Evolutionary conservation across 495 filamentous ascomycete genomes (phyloP), one percentile per base, ranked within the genome.

Genomic region (Lasiosphaeriaceae sp.): DNA sequence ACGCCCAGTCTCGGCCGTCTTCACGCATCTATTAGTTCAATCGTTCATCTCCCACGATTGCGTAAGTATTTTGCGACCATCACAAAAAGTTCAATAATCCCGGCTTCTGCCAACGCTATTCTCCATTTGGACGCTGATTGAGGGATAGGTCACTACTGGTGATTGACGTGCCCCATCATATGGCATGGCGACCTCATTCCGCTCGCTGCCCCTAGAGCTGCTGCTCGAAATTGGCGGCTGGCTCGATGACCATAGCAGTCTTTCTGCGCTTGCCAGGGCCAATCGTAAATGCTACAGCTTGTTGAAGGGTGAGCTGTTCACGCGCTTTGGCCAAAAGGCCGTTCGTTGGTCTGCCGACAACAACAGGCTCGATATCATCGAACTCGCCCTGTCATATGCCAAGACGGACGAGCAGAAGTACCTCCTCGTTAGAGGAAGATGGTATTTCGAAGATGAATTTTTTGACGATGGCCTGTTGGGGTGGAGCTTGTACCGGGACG

Each of bases 121-220:
- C n/a, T n/a, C n/a, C n/a, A n/a, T n/a, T n/a, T n/a, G n/a, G n/a
- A n/a, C n/a, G n/a, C n/a, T n/a, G n/a, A n/a, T n/a, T n/a, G n/a
- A n/a, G n/a, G n/a, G n/a, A n/a, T n/a, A n/a, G n/a, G n/a, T n/a
- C n/a, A n/a, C n/a, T n/a, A n/a, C n/a, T n/a, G n/a, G n/a, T n/a
- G n/a, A n/a, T n/a, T n/a, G n/a, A n/a, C n/a, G n/a, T n/a, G n/a
- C n/a, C n/a, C n/a, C n/a, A n/a, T n/a, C 55, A 58, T n/a, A 46
- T 31, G 26, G 29, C 21, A 50, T 50, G 48, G 48, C 48, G 17
- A n/a, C n/a, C n/a, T 34, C 22, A 6, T 50, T 31, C 4, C 3
- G 16, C 21, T 26, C 19, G 22, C 39, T 58, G 19, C 56, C 56
- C 50, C 11, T 50, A 11, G 56, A 58, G 43, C 56, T 58, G 26